Base-by-base conservation (phyloP, 768 basidiomycete species). In the Ephemerocybe angulata region DNA sequence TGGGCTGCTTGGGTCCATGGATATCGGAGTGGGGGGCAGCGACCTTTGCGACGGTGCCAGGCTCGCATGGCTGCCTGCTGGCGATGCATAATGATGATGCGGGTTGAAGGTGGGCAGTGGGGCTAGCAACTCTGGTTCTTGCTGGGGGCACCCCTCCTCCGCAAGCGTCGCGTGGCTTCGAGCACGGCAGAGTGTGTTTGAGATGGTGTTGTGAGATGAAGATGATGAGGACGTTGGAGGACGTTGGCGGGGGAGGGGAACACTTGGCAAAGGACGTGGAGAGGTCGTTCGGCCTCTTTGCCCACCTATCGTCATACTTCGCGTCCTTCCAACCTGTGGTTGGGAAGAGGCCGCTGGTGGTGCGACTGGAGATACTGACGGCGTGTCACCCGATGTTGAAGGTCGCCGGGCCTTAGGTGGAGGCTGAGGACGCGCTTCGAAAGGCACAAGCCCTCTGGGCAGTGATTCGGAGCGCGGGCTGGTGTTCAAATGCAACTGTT, bases 11-110 rank as follows among this genome's bases (percentile, higher is more conserved):
- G 57, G 30, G 38, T 55, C 52, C 37, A 41, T 35, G 17, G 53
- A 37, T 30, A 58, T 48, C 47, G 78, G 77, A 13, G 78, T 76
- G 0, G 69, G 73, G 24, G 79, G 79, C 3, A 80, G 59, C 22
- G 70, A 71, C 50, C 78, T 74, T 38, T 63, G 63, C 4, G 58
- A 51, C n/a, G 53, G 19, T 19, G 53, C 21, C 21, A 41, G 37
- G 12, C 50, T 42, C 7, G 24, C 42, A 50, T 5, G 22, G 35
- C 35, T 28, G 33, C n/a, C n/a, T n/a, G n/a, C n/a, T n/a, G n/a
- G n/a, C n/a, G n/a, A 33, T 19, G 21, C 40, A 41, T 27, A 25
- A n/a, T 31, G 37, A 42, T 47, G 40, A 21, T 46, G 42, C 44
- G 28, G 37, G 47, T 22, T 50, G 54, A 40, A 40, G 25, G 21